Evolutionary conservation across 2,329 filamentous ascomycete species (phyloP), one percentile per base, ranked within the genome.

Genomic region (Blastomyces gilchristii): DNA sequence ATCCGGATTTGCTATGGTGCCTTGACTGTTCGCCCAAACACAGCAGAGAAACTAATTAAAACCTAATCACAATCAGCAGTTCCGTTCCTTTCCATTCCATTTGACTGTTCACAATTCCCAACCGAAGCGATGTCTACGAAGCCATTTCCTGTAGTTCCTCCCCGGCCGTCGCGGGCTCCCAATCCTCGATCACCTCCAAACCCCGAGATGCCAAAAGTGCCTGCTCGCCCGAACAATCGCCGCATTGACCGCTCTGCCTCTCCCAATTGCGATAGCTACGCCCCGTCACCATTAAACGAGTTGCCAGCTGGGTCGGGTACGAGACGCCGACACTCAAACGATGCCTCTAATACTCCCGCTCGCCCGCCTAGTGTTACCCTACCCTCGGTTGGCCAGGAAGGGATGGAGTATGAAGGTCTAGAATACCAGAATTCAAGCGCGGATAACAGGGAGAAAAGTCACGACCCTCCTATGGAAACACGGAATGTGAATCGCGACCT

Each of bases 311-410:
- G 69, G 72, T 69, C 69, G 31, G 69, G 68, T 54, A 60, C 75
- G 62, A 68, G 64, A 63, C 73, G 72, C 18, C 71, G 72, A 12
- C 66, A 67, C 52, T 75, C 75, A 34, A 72, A 73, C 54, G 75
- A 77, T 47, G 47, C 47, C 49, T 60, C 62, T 16, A 50, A 53
- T 54, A 69, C 73, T 22, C 63, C 64, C 22, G 70, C 82, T 52
- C 88, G 90, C 60, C 85, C 89, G 45, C 84, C 85, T 58, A 95
- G 90, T 72, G 90, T 96, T 63, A 84, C 85, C 43, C 83, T 97
- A 72, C 93, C 93, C 18, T 89, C 89, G 0, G 82, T 96, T 62
- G 93, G 93, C 63, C 87, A 97, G 73, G 93, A 97, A 78, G 93
- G 93, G 66, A 85, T 82, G 68, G 93, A 97, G 78, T 97, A 97